Percentiles rank a stretch among this genome's conserved stretches.
These are phyloP conservation scores for Ganoderma multipileum DNA, from an alignment of 1,284 basidiomycete species.

Conservation along the genomic window DNA sequence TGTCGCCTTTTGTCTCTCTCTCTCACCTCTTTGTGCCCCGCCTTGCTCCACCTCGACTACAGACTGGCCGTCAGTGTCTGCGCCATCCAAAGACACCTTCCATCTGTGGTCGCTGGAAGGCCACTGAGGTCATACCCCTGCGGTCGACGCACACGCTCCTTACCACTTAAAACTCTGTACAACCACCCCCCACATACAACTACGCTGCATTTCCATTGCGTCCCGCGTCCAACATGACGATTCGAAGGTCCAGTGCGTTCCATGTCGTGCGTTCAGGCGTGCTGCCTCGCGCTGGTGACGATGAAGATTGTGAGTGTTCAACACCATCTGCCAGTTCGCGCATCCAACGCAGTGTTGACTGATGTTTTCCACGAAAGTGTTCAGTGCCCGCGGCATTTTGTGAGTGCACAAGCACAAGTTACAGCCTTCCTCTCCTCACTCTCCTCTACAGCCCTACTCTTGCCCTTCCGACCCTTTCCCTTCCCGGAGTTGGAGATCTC, in stretches of 20 bases:
- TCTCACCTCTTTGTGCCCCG: constrained; percentile 16
- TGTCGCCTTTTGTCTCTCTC: constrained; percentile 28
- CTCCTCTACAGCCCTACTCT: background rate
- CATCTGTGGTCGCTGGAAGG: constrained; percentile 31
- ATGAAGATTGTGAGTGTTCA: constrained; percentile 13
- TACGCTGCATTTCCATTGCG: background rate
- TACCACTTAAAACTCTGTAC: constrained; percentile 9
- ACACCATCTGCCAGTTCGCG: background rate
- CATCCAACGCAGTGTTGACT: background rate
- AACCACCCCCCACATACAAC: constrained; percentile 5
- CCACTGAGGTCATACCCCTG: constrained; percentile 26
- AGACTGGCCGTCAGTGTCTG: constrained; percentile 14
- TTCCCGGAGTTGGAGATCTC: background rate
- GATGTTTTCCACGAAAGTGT: background rate
- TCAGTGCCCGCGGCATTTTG: background rate
- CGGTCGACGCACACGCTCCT: constrained; percentile 28
- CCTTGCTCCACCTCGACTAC: constrained; percentile 4
- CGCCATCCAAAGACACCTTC: constrained; percentile 11
- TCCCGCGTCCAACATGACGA: constrained; percentile 2
- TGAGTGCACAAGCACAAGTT: background rate
- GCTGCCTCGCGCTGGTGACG: constrained; percentile 14
- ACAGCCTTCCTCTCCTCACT: background rate
- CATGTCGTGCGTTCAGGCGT: constrained; percentile 4
- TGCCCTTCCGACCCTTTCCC: background rate
- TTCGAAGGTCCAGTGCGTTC: constrained; percentile 11